phyloP scores from a whole-genome alignment of 257 asterid species.

The Solanum dulcamara region DNA sequence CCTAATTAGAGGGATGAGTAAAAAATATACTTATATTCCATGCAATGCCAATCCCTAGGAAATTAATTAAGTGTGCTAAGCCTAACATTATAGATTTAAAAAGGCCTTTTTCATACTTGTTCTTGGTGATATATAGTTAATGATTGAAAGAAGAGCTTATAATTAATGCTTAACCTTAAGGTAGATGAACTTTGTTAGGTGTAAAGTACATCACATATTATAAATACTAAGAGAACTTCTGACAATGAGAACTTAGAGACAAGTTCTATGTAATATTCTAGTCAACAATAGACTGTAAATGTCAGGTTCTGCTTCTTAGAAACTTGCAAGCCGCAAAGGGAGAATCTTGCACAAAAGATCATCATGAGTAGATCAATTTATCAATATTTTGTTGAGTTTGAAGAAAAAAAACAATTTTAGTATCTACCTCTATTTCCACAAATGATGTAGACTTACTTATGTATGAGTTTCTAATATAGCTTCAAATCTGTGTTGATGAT shows the following conservation, averaged over 20 bases:
- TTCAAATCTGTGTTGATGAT: neutral
- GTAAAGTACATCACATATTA: neutral
- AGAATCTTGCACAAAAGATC: neutral
- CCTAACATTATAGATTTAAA: neutral
- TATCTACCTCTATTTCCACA: neutral
- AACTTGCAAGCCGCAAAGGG: neutral
- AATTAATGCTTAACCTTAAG: conserved; percentile 1
- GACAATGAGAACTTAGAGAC: neutral
- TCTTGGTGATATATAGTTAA: neutral
- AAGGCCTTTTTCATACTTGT: neutral
- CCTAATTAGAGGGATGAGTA: neutral
- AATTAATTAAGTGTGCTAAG: neutral
- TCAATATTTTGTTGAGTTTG: neutral
- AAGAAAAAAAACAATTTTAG: neutral
- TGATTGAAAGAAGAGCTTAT: conserved; percentile 1
- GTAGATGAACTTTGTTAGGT: neutral
- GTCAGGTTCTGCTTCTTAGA: neutral
- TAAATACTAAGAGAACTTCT: neutral
- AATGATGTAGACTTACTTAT: neutral
- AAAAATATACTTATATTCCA: neutral
- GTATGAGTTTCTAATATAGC: no score
- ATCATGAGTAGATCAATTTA: neutral
- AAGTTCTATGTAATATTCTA: neutral
- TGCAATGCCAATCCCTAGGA: conserved; percentile 16
- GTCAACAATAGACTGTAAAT: neutral